Percentiles rank a stretch among this genome's conserved stretches.
These are phyloP conservation scores for Blastobotrys peoriensis DNA, from an alignment of 805 yeast genomes.

Conservation along the genomic window DNA sequence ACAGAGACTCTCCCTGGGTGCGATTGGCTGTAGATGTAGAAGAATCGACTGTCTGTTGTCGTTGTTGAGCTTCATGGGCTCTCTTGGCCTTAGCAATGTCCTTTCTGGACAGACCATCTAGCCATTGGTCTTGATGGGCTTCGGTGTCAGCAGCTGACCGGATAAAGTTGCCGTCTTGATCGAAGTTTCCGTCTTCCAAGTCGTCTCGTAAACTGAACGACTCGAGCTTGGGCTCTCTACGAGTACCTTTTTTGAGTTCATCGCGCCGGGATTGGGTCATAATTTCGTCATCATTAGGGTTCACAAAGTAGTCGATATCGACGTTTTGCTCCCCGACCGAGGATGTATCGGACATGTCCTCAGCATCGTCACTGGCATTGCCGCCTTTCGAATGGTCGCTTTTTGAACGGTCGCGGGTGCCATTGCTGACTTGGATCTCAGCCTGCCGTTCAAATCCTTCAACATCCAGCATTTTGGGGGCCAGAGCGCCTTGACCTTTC, in stretches of 20 bases:
- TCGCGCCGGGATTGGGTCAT: slow-evolving; percentile 16
- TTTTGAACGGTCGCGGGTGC: slow-evolving; percentile 27
- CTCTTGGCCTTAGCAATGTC: slow-evolving; percentile 35
- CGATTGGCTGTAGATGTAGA: slow-evolving; percentile 11
- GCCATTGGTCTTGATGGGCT: slow-evolving; percentile 37
- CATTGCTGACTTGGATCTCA: slow-evolving; percentile 4
- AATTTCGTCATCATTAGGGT: slow-evolving; percentile 10
- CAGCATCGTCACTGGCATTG: slow-evolving; percentile 22
- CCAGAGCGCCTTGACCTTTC: slow-evolving; percentile 13
- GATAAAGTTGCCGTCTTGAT: slow-evolving; percentile 53
- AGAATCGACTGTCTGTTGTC: slow-evolving; percentile 10
- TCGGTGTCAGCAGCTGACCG: slow-evolving; percentile 35
- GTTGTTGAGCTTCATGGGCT: slow-evolving; percentile 30
- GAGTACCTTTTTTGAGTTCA: slow-evolving; percentile 11
- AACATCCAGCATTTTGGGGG: slow-evolving; percentile 32
- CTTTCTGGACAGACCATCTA: slow-evolving; percentile 30
- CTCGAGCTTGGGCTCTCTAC: slow-evolving; percentile 43
- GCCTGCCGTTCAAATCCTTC: slow-evolving; percentile 32
- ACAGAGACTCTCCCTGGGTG: slow-evolving; percentile 20
- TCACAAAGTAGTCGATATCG: slow-evolving; percentile 18
- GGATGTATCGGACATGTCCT: slow-evolving; percentile 5
- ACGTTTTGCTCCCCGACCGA: slow-evolving; percentile 15
- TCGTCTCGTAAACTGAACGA: slow-evolving; percentile 58
- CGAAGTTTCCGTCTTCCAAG: slow-evolving; percentile 52
- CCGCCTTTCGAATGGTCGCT: slow-evolving; percentile 21